Base-by-base conservation (phyloP, 108 stramenopile genomes). In the Seminavis robusta region DNA sequence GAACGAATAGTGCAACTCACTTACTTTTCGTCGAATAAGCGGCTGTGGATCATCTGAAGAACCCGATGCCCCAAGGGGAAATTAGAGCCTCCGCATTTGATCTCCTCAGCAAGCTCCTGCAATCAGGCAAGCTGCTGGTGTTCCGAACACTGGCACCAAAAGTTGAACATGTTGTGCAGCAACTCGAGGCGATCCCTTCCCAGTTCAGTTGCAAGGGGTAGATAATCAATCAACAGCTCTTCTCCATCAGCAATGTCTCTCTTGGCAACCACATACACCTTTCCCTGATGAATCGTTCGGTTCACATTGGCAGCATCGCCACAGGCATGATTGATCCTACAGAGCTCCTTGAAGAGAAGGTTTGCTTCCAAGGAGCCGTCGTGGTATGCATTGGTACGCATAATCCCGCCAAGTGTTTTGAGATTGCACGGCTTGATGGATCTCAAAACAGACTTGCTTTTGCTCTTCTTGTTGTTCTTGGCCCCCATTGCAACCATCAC, bases 151-250 rank as follows among this genome's bases (percentile, higher is more conserved):
- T n/a, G n/a, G n/a, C n/a, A n/a, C n/a, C n/a, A n/a, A n/a, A n/a
- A n/a, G n/a, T n/a, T n/a, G n/a, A n/a, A n/a, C n/a, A n/a, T n/a
- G n/a, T n/a, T n/a, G n/a, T n/a, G n/a, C n/a, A n/a, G n/a, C n/a
- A n/a, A n/a, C n/a, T n/a, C n/a, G n/a, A n/a, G n/a, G n/a, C n/a
- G n/a, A n/a, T n/a, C n/a, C n/a, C n/a, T n/a, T n/a, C n/a, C n/a
- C n/a, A n/a, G n/a, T n/a, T n/a, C n/a, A n/a, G n/a, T n/a, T n/a
- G n/a, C n/a, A n/a, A 43, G 42, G 10, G 42, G 42, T n/a, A 16
- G 20, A 37, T 81, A 81, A 33, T 62, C 60, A 10, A 76, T 73
- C 33, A 50, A 43, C 9, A 81, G 38, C 45, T 81, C 80, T 54
- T 81, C 75, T 15, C 80, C 80, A 2, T 2, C 24, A 8, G 32